Evolutionary conservation across 768 basidiomycete genomes (phyloP), one percentile per base, ranked within the genome.

Genomic region (Phylloporus rhodoxanthus): DNA sequence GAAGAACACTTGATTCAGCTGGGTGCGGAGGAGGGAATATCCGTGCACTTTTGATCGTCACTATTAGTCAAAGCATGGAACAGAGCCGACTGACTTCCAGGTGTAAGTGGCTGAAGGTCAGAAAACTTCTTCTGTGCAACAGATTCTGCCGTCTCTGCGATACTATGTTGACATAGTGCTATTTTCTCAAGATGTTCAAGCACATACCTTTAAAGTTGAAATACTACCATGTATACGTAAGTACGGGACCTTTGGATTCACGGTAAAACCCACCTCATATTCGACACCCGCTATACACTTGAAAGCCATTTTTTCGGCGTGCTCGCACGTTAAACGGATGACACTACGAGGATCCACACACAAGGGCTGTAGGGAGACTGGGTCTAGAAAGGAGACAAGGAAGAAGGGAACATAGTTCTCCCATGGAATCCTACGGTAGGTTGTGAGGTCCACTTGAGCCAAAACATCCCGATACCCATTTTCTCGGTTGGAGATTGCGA

Each of bases 171-270:
- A 19, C 13, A 26, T 21, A 15, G 15, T 26, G 17, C 15, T 1
- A 3, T 43, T 37, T 44, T 13, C 23, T 45, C 32, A 3, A 40
- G 34, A 29, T 11, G 17, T 32, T n/a, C 11, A 29, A 34, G 32
- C n/a, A n/a, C n/a, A n/a, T 59, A 85, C 90, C 90, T 80, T 88
- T 85, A 68, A 92, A 92, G 69, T 91, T 89, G 65, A 91, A 92
- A 62, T 89, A 91, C 88, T 91, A 50, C 8, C 14, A 17, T 43
- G 30, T 2, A 25, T 56, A 34, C 2, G 20, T 56, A 34, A 59
- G 54, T 52, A 45, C 13, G 50, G 28, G 28, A 19, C 10, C 19
- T 14, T 17, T 26, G 30, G 13, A 19, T 13, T n/a, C 23, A 51
- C 10, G 20, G 25, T 39, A 36, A 48, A 32, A 13, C 66, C 45